phyloP scores from a whole-genome alignment of 345 rosid species.

The Odontarrhena argentea region DNA sequence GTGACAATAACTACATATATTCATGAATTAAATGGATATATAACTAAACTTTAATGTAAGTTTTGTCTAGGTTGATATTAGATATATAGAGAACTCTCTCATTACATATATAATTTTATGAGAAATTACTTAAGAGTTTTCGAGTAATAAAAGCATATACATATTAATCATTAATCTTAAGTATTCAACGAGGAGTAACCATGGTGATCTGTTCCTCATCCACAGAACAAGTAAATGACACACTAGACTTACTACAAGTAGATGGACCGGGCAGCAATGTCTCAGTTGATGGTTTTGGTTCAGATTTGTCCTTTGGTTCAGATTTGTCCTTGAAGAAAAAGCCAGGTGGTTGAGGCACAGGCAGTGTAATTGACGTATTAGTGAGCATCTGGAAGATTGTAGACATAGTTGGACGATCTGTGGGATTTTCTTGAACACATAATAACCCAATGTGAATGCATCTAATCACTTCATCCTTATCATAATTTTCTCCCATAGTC shows the following conservation, averaged over 20 bases:
- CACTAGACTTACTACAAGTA: background rate
- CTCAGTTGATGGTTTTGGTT: background rate
- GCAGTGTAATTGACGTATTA: slow-evolving; percentile 2
- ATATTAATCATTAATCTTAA: background rate
- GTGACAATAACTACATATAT: too few species aligned
- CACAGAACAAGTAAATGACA: background rate
- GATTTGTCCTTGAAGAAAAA: background rate
- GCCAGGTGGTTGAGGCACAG: slow-evolving; percentile 18
- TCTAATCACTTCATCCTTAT: background rate
- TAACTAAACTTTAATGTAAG: too few species aligned
- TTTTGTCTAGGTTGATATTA: too few species aligned
- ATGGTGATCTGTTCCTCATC: slow-evolving; percentile 7
- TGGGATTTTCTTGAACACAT: slow-evolving; percentile 26
- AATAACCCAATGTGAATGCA: slow-evolving; percentile 6
- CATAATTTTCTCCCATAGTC: background rate
- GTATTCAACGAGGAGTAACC: slow-evolving; percentile 13
- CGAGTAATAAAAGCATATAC: background rate
- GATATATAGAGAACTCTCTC: too few species aligned
- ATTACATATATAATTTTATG: too few species aligned
- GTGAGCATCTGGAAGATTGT: slow-evolving; percentile 14
- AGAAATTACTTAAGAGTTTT: too few species aligned
- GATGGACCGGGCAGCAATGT: background rate
- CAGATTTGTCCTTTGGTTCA: background rate
- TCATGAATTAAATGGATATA: too few species aligned
- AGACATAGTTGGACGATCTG: slow-evolving; percentile 20